Evolutionary conservation across 257 asterid genomes (phyloP).

Genomic region (Solanum habrochaites): DNA sequence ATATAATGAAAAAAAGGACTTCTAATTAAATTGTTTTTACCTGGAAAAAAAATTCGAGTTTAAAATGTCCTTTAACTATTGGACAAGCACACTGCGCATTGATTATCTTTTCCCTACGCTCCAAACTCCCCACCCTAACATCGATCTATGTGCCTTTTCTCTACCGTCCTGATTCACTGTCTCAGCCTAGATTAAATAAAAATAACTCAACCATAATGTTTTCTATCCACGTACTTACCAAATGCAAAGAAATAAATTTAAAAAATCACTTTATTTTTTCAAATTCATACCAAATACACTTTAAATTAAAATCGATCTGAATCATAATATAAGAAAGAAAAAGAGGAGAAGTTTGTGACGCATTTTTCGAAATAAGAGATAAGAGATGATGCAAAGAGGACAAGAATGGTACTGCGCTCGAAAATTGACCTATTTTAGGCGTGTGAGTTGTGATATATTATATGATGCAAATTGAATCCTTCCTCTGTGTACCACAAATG

Average conservation of each 20-base stretch:
- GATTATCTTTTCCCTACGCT: not conserved
- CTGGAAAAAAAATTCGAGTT: not conserved
- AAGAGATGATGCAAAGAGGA: not conserved
- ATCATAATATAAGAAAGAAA: not conserved
- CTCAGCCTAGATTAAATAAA: not conserved
- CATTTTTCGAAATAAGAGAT: not conserved
- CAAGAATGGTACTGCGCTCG: not conserved
- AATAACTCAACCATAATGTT: not conserved
- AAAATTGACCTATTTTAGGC: not conserved
- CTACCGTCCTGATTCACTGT: too few species aligned
- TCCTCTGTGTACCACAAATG: constrained; percentile 6
- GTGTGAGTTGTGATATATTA: not conserved
- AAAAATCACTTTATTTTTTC: too few species aligned
- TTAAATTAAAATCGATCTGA: not conserved
- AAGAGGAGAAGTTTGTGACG: not conserved
- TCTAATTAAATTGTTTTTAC: not conserved
- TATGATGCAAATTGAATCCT: not conserved
- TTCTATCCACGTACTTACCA: not conserved
- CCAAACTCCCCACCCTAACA: not conserved
- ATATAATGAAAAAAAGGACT: not conserved
- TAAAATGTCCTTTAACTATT: not conserved
- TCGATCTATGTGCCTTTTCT: not conserved
- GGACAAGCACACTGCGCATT: not conserved
- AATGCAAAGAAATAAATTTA: not conserved
- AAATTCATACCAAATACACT: not conserved